These are phyloP conservation scores for Aschersonia sp. DNA, from an alignment of 2,329 filamentous ascomycete species.

Conservation along the genomic window DNA sequence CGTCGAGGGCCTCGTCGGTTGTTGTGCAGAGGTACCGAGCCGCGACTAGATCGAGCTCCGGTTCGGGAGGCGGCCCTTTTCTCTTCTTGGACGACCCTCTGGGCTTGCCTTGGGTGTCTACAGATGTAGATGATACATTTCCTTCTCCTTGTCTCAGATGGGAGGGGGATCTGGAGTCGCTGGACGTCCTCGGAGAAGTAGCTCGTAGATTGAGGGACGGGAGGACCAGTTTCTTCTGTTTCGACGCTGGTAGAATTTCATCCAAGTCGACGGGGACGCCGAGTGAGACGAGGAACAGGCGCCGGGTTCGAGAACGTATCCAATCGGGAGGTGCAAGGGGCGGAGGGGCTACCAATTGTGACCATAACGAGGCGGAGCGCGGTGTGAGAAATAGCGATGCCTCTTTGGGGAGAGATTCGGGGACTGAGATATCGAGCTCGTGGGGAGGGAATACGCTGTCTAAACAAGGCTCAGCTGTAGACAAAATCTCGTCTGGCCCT, in stretches of 20 bases:
- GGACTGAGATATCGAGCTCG: slow-evolving; percentile 33
- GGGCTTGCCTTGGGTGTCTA: slow-evolving; percentile 44
- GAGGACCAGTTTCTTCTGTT: slow-evolving; percentile 93
- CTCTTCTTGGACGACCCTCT: slow-evolving; percentile 23
- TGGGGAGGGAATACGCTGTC: slow-evolving; percentile 49
- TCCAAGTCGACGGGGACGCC: slow-evolving; percentile 94
- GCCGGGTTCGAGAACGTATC: slow-evolving; percentile 89
- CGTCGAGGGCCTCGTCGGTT: slow-evolving; percentile 68
- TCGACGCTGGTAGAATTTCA: slow-evolving; percentile 90
- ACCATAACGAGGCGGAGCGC: slow-evolving; percentile 83
- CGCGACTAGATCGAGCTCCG: slow-evolving; percentile 64
- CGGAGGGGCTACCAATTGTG: slow-evolving; percentile 86
- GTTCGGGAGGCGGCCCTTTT: slow-evolving; percentile 51
- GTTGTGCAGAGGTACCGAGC: slow-evolving; percentile 68
- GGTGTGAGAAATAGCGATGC: slow-evolving; percentile 67
- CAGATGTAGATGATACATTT: slow-evolving; percentile 41
- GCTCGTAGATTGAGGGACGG: slow-evolving; percentile 67
- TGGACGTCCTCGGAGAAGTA: slow-evolving; percentile 39
- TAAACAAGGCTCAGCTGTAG: slow-evolving; percentile 51
- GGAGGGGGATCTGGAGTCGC: slow-evolving; percentile 34
- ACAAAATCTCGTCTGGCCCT: slow-evolving; percentile 42
- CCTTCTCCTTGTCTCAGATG: slow-evolving; percentile 30
- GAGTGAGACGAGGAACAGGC: slow-evolving; percentile 87
- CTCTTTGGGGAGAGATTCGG: slow-evolving; percentile 36
- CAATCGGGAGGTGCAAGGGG: slow-evolving; percentile 93